These are phyloP conservation scores for Geosmithia morbida DNA, from an alignment of 2,329 filamentous ascomycete genomes.

Conservation along the genomic window DNA sequence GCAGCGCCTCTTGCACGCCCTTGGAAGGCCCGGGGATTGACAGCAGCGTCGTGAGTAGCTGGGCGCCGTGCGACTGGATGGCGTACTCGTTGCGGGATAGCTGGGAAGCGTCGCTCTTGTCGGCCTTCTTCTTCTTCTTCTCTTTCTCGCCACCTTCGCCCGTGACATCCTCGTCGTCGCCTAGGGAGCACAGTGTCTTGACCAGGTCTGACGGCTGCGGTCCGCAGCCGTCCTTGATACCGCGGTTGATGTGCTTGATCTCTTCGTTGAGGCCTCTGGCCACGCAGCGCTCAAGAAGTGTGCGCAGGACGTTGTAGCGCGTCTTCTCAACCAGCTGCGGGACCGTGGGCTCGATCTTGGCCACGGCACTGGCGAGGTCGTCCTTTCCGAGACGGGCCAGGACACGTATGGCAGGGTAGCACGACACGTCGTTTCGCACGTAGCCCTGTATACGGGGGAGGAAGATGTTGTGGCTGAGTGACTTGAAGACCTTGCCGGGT, in stretches of 20 bases:
- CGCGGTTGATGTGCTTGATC: constrained; percentile 30
- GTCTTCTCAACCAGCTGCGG: constrained; percentile 58
- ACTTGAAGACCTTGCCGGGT: constrained; percentile 84
- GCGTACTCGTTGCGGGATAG: constrained; percentile 41
- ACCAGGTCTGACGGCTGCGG: constrained; percentile 30
- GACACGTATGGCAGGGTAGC: constrained; percentile 72
- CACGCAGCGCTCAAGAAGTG: constrained; percentile 69
- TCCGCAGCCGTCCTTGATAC: constrained; percentile 32
- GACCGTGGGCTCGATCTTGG: constrained; percentile 59
- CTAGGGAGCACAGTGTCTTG: constrained; percentile 32
- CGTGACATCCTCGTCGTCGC: constrained; percentile 12
- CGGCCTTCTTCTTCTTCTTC: constrained; percentile 18
- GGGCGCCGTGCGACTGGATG: constrained; percentile 55
- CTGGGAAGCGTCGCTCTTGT: constrained; percentile 20
- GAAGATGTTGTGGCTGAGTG: constrained; percentile 67
- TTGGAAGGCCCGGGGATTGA: constrained; percentile 55
- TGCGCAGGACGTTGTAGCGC: constrained; percentile 65
- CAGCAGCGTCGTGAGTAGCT: constrained; percentile 71
- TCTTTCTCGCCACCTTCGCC: constrained; percentile 13
- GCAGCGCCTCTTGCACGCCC: constrained; percentile 59
- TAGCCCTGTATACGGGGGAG: constrained; percentile 66
- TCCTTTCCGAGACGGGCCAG: constrained; percentile 77
- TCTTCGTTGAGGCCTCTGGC: constrained; percentile 47
- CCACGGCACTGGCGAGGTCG: constrained; percentile 61
- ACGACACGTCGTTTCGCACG: constrained; percentile 79